Evolutionary conservation across 352 stramenopile genomes (phyloP), one percentile per base, ranked within the genome.

Genomic region (Pythium monospermum): DNA sequence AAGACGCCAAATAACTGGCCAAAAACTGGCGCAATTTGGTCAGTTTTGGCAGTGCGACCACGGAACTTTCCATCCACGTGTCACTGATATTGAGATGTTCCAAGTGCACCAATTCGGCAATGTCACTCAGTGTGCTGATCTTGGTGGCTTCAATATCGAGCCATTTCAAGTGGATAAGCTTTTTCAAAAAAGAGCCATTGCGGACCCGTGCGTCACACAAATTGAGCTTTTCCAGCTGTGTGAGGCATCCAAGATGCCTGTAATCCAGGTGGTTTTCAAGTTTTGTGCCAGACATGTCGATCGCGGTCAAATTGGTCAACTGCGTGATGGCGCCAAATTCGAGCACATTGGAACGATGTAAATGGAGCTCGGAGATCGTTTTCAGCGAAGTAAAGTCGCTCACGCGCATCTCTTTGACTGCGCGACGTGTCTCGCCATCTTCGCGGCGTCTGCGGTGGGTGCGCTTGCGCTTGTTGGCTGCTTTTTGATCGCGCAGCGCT

Each of bases 251-350:
- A 0, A 86, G 27, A 10, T 75, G 70, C 22, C 62, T 44, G 31
- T 83, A 54, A 35, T 86, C 70, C 45, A 73, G 64, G 23, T 75
- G 62, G 42, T 86, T 68, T 7, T 80, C 75, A 11, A 86, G 62
- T 25, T 65, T 63, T 15, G 62, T 71, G 30, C 39, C 51, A 25
- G 53, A 55, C 38, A 61, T 49, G 27, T 61, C 53, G 26, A 61
- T 40, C 3, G 45, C 31, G 45, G 53, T 61, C 35, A 61, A 42
- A 32, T 61, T 61, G 10, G 53, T 61, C 25, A 61, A 37, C 12
- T 28, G 19, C 26, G 28, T 25, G 53, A 61, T 56, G n/a, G 40
- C 23, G 16, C 30, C 31, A 3, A 61, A 40, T 8, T 54, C 46
- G 12, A 61, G 26, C 30, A 61, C 53, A 23, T 61, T 40, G 31